Conservation (phyloP, 768 basidiomycete species). For the Holtermannia corniformis region DNA sequence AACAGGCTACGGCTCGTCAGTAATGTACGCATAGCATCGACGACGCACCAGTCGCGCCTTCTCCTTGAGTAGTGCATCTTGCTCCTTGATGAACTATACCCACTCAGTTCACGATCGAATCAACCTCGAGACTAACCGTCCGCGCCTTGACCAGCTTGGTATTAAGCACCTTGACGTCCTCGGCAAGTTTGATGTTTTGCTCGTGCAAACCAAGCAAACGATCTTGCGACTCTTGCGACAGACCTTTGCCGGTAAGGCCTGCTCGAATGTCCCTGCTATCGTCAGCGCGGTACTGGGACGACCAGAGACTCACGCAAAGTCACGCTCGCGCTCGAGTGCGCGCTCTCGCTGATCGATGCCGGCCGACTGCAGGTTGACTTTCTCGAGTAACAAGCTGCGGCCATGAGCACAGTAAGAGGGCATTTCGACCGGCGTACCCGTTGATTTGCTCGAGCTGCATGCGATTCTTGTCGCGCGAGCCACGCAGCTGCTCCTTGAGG, state of each 20-base stretch:
- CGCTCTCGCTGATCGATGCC: constrained; percentile 81
- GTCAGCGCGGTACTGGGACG: background rate
- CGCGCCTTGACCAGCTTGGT: constrained; percentile 76
- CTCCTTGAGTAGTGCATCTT: constrained; percentile 71
- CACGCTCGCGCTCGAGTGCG: constrained; percentile 75
- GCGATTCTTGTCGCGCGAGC: constrained; percentile 68
- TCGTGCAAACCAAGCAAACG: constrained; percentile 66
- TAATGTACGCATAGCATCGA: background rate
- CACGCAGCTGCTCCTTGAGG: constrained; percentile 58
- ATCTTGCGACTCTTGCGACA: constrained; percentile 73
- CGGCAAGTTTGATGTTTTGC: constrained; percentile 62
- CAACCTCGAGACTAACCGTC: constrained; percentile 46
- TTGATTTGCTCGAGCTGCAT: constrained; percentile 66
- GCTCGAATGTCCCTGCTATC: constrained; percentile 62
- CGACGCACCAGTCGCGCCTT: background rate
- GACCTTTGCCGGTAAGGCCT: constrained; percentile 62
- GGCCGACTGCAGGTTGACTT: constrained; percentile 79
- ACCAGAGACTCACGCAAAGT: constrained; percentile 54
- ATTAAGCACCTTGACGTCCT: constrained; percentile 57
- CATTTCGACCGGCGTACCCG: constrained; percentile 7
- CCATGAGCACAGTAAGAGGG: background rate
- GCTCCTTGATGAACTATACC: constrained; percentile 75
- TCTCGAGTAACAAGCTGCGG: constrained; percentile 72
- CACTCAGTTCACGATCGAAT: background rate
- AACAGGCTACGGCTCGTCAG: background rate